phyloP scores from a whole-genome alignment of 306 rosid genomes.

The Urtica urens region DNA sequence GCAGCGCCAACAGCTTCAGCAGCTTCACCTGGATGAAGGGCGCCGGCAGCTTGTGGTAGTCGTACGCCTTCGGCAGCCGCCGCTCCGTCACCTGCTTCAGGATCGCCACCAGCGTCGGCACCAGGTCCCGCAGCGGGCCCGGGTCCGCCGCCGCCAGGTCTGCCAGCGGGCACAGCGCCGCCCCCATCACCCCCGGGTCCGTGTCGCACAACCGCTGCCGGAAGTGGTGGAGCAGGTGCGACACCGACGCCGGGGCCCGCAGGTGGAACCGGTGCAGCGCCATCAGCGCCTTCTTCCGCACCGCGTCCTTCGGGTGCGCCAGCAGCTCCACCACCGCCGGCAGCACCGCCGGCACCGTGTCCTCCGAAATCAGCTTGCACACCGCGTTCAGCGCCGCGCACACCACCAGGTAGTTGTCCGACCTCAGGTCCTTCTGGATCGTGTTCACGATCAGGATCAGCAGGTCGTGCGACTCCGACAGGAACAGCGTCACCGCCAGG shows the following conservation, averaged over 20 bases:
- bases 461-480: conserved; percentile 73
- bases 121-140: conserved; percentile 64
- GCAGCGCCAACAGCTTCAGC: conserved; percentile 70
- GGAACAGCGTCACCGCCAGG: conserved; percentile 84
- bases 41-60: conserved; percentile 88
- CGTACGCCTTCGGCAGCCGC: conserved; percentile 75
- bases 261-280: conserved; percentile 76
- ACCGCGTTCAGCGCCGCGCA: conserved; percentile 87
- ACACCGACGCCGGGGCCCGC: conserved; percentile 65
- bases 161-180: conserved; percentile 66
- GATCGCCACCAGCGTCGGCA: conserved; percentile 73
- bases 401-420: conserved; percentile 74
- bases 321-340: conserved; percentile 80
- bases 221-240: conserved; percentile 60
- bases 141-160: conserved; percentile 53
- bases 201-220: conserved; percentile 73
- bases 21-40: conserved; percentile 90
- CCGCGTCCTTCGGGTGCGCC: conserved; percentile 68
- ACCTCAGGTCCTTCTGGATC: conserved; percentile 78
- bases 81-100: conserved; percentile 84
- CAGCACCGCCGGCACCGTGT: conserved; percentile 84
- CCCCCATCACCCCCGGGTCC: conserved; percentile 97
- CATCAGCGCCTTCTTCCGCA: conserved; percentile 85
- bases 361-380: conserved; percentile 74
- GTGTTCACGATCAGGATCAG: conserved; percentile 90